Evolutionary conservation across 2,329 filamentous ascomycete species (phyloP).

Genomic region (Aotearoamyces nothofagi): DNA sequence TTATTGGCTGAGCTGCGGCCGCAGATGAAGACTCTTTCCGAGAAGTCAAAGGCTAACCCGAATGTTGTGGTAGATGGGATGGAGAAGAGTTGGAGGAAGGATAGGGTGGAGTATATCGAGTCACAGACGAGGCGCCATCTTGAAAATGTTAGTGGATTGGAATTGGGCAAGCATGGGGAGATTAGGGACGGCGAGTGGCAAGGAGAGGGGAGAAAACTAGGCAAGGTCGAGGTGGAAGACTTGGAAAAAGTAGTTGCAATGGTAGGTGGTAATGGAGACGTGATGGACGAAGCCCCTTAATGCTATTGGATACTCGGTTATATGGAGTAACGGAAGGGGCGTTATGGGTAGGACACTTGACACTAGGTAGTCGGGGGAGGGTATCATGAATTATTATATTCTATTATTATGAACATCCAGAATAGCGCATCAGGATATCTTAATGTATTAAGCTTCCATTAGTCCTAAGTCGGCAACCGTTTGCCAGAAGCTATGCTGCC

Average conservation of each 20-base stretch:
- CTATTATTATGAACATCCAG: no score
- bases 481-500: slow-evolving; percentile 18
- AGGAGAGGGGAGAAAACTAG: slow-evolving; percentile 33
- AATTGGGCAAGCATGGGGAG: slow-evolving; percentile 44
- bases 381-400: no score
- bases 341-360: no score
- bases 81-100: background rate
- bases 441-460: no score
- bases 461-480: slow-evolving; percentile 10
- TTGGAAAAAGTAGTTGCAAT: slow-evolving; percentile 34
- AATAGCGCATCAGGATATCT: no score
- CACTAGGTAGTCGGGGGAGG: no score
- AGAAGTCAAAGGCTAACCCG: slow-evolving; percentile 20
- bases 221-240: slow-evolving; percentile 38
- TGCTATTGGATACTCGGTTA: no score
- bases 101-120: slow-evolving; percentile 66
- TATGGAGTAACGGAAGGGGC: no score
- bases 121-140: slow-evolving; percentile 62
- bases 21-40: slow-evolving; percentile 33
- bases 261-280: slow-evolving; percentile 21
- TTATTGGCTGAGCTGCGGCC: slow-evolving; percentile 54
- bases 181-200: slow-evolving; percentile 52
- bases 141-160: slow-evolving; percentile 52
- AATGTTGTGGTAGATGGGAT: slow-evolving; percentile 12
- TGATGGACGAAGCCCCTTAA: no score